phyloP scores from a whole-genome alignment of 805 yeast genomes.

The Schizosaccharomyces japonicus region DNA sequence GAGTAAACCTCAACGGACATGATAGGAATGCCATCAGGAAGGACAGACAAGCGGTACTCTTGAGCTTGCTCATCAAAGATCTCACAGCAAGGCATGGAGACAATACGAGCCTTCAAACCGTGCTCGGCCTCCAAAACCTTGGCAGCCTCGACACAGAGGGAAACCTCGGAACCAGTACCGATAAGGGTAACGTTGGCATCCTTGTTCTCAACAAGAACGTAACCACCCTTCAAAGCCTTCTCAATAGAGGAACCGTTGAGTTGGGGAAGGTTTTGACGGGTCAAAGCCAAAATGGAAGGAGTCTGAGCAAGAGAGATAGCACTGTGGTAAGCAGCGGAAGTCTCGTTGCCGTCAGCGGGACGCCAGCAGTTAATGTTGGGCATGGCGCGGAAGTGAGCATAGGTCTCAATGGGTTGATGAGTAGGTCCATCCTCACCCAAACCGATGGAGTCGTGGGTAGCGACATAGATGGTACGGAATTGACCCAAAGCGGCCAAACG shows the following conservation, averaged over 20 bases:
- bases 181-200: conserved; percentile 51
- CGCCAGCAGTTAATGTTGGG: conserved; percentile 29
- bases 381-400: conserved; percentile 27
- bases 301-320: conserved; percentile 35
- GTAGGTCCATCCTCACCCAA: conserved; percentile 37
- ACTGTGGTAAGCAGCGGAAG: conserved; percentile 31
- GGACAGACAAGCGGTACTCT: conserved; percentile 61
- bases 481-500: conserved; percentile 26
- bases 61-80: conserved; percentile 66
- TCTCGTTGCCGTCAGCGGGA: conserved; percentile 31
- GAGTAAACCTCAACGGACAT: conserved; percentile 84
- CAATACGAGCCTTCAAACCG: conserved; percentile 59
- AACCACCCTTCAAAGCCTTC: conserved; percentile 88
- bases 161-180: conserved; percentile 88
- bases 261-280: conserved; percentile 70
- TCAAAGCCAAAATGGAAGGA: conserved; percentile 48
- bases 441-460: conserved; percentile 35
- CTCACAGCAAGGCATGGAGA: conserved; percentile 78
- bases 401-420: conserved; percentile 31
- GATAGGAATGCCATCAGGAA: conserved; percentile 88
- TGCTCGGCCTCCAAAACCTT: conserved; percentile 35
- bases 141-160: conserved; percentile 59
- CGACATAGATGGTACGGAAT: conserved; percentile 26
- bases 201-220: conserved; percentile 36
- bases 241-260: conserved; percentile 78